These are phyloP conservation scores for Hordeum pubiflorum DNA, from an alignment of 202 grass and related monocot genomes.

Conservation along the genomic window DNA sequence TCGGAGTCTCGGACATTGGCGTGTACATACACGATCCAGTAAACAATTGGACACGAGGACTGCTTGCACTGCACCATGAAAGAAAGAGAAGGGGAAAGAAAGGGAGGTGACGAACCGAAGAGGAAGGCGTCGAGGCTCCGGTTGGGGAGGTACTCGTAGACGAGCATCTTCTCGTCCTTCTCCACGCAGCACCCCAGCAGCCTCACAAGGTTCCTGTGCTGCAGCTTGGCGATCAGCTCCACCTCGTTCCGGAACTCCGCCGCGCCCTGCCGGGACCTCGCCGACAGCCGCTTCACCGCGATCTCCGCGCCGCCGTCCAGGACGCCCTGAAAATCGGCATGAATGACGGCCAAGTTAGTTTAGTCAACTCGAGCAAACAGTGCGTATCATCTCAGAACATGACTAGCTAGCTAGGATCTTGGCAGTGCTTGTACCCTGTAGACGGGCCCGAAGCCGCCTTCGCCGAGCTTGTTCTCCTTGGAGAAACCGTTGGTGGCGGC, in stretches of 20 bases:
- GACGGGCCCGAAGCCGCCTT: slow-evolving; percentile 87
- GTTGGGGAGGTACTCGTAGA: slow-evolving; percentile 97
- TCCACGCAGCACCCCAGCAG: slow-evolving; percentile 81
- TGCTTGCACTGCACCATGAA: neutral
- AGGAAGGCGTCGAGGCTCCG: slow-evolving; percentile 80
- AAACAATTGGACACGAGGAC: neutral
- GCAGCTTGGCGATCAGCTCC: slow-evolving; percentile 86
- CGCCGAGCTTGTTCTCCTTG: slow-evolving; percentile 86
- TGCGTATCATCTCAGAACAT: neutral
- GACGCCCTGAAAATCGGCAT: slow-evolving; percentile 39
- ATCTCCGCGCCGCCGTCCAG: slow-evolving; percentile 57
- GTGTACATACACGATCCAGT: neutral
- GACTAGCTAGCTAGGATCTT: neutral
- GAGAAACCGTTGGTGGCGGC: slow-evolving; percentile 73
- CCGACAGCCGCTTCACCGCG: slow-evolving; percentile 84
- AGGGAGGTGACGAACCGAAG: slow-evolving; percentile 46
- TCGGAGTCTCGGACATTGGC: neutral
- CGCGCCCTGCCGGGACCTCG: slow-evolving; percentile 58
- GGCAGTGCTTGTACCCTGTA: slow-evolving; percentile 42
- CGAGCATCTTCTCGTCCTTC: slow-evolving; percentile 82
- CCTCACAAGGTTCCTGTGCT: slow-evolving; percentile 87
- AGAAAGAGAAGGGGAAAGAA: neutral
- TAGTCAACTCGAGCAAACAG: too few relatives aligned
- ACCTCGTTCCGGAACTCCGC: slow-evolving; percentile 88
- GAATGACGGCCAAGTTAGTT: neutral